Evolutionary conservation across 1,284 basidiomycete species (phyloP), one percentile per base, ranked within the genome.

Genomic region (Pseudozyma hubeiensis): DNA sequence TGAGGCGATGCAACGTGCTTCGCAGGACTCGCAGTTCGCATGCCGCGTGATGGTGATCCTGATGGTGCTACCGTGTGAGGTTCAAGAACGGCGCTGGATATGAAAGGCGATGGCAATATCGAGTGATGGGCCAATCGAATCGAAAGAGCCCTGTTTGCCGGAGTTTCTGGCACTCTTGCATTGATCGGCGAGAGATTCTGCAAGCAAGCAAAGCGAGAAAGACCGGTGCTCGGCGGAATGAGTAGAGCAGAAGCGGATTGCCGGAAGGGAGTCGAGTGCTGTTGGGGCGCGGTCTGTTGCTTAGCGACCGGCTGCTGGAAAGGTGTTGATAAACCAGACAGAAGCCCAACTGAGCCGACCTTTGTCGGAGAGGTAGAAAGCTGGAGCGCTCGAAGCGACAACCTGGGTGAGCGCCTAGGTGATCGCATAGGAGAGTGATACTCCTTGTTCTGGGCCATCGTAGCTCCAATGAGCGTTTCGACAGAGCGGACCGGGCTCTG

Each of bases 181-280:
- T 52, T 58, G 52, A 45, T 31, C 3, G 61, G 11, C 5, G 61
- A 47, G 17, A 69, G 24, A n/a, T 60, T 64, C 50, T 69, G 66
- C 34, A 69, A 45, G 46, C 66, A 69, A 39, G 66, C 66, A n/a
- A 69, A 69, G 14, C 66, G 52, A 4, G 66, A 69, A 10, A 69
- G 60, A 30, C 66, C 66, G 2, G 66, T 64, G 61, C 66, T 69
- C 1, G 66, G 66, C 9, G 66, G 66, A 37, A 63, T 33, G 10
- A 19, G 40, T 9, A 16, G 53, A 17, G 51, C 31, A 19, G 45
- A 11, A 7, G 57, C 29, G 29, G 53, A 30, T 13, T 55, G 60
- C 41, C 56, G 53, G 49, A 48, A 55, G 13, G 66, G 66, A 19
- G 64, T 67, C 7, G 64, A 61, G 5, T 56, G 60, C 35, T 41